Evolutionary conservation across 768 basidiomycete species (phyloP).

Genomic region (Scleroderma citrinum): DNA sequence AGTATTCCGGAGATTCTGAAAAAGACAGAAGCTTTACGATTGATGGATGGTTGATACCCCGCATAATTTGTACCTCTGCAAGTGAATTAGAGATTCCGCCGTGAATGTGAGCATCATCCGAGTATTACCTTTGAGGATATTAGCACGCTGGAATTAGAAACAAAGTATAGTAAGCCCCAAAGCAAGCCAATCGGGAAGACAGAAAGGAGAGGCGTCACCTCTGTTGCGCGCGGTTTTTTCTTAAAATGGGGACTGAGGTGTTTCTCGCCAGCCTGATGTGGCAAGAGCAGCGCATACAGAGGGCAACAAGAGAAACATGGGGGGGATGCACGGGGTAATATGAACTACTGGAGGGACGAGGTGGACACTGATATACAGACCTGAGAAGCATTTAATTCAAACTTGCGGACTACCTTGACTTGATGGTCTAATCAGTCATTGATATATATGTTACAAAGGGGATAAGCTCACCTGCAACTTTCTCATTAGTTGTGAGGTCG

Average conservation of each 20-base stretch:
- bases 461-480: slow-evolving; percentile 67
- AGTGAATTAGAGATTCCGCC: slow-evolving; percentile 3
- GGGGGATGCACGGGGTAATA: slow-evolving; percentile 18
- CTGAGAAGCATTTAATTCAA: slow-evolving; percentile 85
- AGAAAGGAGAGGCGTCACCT: slow-evolving; percentile 52
- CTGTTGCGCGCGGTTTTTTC: slow-evolving; percentile 96
- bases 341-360: slow-evolving; percentile 20
- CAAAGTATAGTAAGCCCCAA: slow-evolving; percentile 14
- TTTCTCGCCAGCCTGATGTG: slow-evolving; percentile 77
- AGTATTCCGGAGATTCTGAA: slow-evolving; percentile 88
- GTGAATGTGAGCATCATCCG: background rate
- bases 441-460: background rate
- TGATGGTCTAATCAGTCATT: slow-evolving; percentile 12
- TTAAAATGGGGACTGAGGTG: slow-evolving; percentile 92
- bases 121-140: slow-evolving; percentile 82
- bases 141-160: slow-evolving; percentile 68
- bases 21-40: slow-evolving; percentile 91
- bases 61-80: slow-evolving; percentile 98
- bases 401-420: slow-evolving; percentile 96
- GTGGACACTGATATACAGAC: slow-evolving; percentile 44
- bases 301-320: slow-evolving; percentile 14
- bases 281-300: slow-evolving; percentile 19
- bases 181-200: slow-evolving; percentile 12
- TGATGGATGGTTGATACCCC: slow-evolving; percentile 84
- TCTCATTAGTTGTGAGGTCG: slow-evolving; percentile 66